A percentile compares a stretch with the other conserved stretches of the same genome.
These are phyloP conservation scores for Phialemoniopsis sp. DNA, from an alignment of 2,329 filamentous ascomycete genomes.

Conservation along the genomic window DNA sequence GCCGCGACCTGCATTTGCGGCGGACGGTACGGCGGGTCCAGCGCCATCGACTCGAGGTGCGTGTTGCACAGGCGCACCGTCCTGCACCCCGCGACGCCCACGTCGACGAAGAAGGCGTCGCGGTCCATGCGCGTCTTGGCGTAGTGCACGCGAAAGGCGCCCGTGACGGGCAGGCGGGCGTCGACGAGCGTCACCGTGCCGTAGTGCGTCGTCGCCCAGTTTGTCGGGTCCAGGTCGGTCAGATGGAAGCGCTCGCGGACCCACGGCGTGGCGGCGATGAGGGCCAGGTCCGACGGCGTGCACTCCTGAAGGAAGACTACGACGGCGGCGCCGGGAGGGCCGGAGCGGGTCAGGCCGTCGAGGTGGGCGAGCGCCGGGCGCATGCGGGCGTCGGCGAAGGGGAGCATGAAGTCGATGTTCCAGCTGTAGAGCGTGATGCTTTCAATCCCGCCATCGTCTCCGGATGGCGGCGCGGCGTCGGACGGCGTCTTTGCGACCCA, in stretches of 20 bases:
- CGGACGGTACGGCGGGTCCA: constrained; percentile 42
- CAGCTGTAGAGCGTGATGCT: constrained; percentile 24
- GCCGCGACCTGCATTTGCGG: constrained; percentile 40
- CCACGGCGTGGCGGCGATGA: constrained; percentile 40
- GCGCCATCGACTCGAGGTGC: constrained; percentile 51
- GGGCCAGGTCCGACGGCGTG: constrained; percentile 33
- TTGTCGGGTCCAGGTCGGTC: constrained; percentile 35
- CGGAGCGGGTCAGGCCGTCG: constrained; percentile 4
- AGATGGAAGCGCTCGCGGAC: constrained; percentile 40
- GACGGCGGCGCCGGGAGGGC: constrained; percentile 12
- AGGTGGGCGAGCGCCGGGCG: constrained; percentile 23
- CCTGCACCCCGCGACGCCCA: constrained; percentile 21
- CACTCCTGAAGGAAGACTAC: constrained; percentile 52
- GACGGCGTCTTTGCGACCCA: constrained; percentile 6
- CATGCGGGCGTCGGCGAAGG: constrained; percentile 23
- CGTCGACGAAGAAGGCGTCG: constrained; percentile 52
- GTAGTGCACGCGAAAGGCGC: constrained; percentile 47
- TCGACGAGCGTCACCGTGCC: constrained; percentile 51
- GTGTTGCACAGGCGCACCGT: constrained; percentile 48
- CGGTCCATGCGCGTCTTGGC: constrained; percentile 42
- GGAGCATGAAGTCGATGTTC: constrained; percentile 32
- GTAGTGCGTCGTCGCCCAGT: constrained; percentile 42
- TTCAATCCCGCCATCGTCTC: constrained; percentile 4
- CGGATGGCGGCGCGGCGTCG: constrained; percentile 3
- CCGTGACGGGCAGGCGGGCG: constrained; percentile 32